A percentile compares a stretch with the other conserved stretches of the same genome.
Conservation (phyloP, 768 basidiomycete genomes). For the Russula virescens region DNA sequence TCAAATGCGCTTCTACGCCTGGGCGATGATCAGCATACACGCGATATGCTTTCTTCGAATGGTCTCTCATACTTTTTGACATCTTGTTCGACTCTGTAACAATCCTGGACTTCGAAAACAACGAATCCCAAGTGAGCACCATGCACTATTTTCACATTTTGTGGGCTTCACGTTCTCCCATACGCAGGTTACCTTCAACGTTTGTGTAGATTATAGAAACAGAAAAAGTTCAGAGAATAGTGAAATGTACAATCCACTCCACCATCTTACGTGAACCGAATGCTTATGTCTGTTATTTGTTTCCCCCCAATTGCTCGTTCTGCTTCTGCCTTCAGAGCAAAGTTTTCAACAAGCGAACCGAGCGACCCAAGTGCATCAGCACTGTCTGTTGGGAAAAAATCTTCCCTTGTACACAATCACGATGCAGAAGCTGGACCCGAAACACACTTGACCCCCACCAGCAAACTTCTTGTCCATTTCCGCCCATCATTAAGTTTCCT, state of each 20-base stretch:
- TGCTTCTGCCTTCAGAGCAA: slow-evolving; percentile 3
- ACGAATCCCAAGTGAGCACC: slow-evolving; percentile 44
- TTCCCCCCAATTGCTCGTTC: not conserved
- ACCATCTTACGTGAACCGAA: slow-evolving; percentile 36
- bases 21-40: slow-evolving; percentile 63
- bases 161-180: slow-evolving; percentile 1
- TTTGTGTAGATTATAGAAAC: slow-evolving; percentile 25
- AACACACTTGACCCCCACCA: not conserved
- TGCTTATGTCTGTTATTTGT: slow-evolving; percentile 13
- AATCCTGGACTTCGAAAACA: slow-evolving; percentile 51
- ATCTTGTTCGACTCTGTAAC: slow-evolving; percentile 66
- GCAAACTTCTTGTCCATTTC: not conserved
- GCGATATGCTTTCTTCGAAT: slow-evolving; percentile 80
- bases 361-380: not conserved
- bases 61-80: slow-evolving; percentile 73
- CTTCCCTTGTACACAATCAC: not conserved
- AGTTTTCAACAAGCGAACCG: slow-evolving; percentile 8
- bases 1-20: slow-evolving; percentile 7
- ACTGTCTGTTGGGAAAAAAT: not conserved
- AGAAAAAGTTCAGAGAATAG: slow-evolving; percentile 21
- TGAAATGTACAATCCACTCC: slow-evolving; percentile 43
- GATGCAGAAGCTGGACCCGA: not conserved
- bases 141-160: not conserved
- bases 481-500: slow-evolving; percentile 29
- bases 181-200: slow-evolving; percentile 28